Conservation (phyloP, 805 yeast species). For the Cyberlindnera meyerae region DNA sequence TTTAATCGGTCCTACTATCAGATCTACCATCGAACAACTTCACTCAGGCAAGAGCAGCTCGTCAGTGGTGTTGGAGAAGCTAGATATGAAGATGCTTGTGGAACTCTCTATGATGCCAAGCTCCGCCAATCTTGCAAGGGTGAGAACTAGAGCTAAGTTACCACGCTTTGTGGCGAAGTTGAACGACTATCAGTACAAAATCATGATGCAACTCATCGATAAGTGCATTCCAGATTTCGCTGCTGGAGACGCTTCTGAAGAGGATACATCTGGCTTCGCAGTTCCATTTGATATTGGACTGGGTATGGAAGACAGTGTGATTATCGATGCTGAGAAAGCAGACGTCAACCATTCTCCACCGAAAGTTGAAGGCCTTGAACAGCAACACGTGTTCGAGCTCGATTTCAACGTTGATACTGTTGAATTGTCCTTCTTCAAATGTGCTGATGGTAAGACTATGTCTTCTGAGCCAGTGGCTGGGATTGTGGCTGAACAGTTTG, state of each 20-base stretch:
- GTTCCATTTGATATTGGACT: conserved; percentile 16
- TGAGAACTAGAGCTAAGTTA: conserved; percentile 71
- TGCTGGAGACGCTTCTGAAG: conserved; percentile 29
- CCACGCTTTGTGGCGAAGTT: conserved; percentile 68
- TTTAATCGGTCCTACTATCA: conserved; percentile 76
- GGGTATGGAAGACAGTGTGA: conserved; percentile 6
- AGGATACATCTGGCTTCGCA: conserved; percentile 33
- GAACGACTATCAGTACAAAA: conserved; percentile 87
- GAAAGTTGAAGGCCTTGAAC: background rate
- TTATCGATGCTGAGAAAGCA: conserved; percentile 10
- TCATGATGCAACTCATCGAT: conserved; percentile 73
- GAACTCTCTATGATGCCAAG: conserved; percentile 85
- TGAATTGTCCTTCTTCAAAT: conserved; percentile 58
- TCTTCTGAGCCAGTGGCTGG: conserved; percentile 67
- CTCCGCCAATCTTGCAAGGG: conserved; percentile 65
- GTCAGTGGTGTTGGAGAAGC: conserved; percentile 66
- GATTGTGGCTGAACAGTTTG: conserved; percentile 61
- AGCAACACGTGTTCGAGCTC: conserved; percentile 69
- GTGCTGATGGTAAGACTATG: conserved; percentile 56
- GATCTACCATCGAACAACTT: conserved; percentile 70
- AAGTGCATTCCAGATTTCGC: conserved; percentile 52
- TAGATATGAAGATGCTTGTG: conserved; percentile 66
- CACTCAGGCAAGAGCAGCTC: conserved; percentile 37
- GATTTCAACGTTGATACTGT: conserved; percentile 63
- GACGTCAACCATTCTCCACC: background rate